Conservation (phyloP, 345 rosid genomes). For the Isatis tinctoria region DNA sequence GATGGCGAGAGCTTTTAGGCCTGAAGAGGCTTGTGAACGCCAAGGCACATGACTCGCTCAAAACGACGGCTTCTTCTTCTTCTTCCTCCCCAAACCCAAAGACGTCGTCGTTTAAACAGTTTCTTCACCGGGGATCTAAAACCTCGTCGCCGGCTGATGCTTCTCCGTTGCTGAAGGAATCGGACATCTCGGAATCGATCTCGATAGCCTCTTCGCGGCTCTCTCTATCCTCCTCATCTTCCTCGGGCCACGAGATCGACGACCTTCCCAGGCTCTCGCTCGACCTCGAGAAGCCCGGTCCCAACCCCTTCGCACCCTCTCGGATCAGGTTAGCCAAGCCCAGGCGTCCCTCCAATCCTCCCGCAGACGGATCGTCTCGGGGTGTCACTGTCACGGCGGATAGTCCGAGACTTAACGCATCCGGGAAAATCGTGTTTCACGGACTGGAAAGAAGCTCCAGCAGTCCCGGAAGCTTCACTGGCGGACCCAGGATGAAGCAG, state of each 20-base stretch:
- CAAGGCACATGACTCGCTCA: constrained; percentile 30
- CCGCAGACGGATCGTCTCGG: constrained; percentile 22
- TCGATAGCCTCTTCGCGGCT: constrained; percentile 48
- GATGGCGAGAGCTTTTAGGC: constrained; percentile 86
- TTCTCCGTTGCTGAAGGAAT: constrained; percentile 32
- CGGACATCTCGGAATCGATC: constrained; percentile 45
- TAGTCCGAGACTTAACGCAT: constrained; percentile 90
- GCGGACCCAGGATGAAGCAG: constrained; percentile 64
- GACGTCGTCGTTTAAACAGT: constrained; percentile 44
- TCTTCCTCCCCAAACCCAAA: constrained; percentile 21
- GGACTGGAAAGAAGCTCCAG: constrained; percentile 92
- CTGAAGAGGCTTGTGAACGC: constrained; percentile 51
- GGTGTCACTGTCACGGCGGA: constrained; percentile 73
- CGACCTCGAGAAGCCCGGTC: constrained; percentile 33
- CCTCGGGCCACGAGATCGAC: constrained; percentile 51
- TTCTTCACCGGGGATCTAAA: constrained; percentile 66
- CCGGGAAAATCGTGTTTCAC: constrained; percentile 87
- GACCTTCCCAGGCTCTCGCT: constrained; percentile 50
- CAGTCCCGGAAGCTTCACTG: constrained; percentile 93
- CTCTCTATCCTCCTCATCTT: constrained; percentile 56
- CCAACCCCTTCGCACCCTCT: constrained; percentile 48
- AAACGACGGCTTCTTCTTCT: background rate
- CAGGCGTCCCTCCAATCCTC: constrained; percentile 5
- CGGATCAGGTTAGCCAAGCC: constrained; percentile 42
- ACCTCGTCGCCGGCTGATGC: constrained; percentile 24